Percentiles rank a stretch among this genome's conserved stretches.
phyloP scores from a whole-genome alignment of 331 rosid species.

The Quercus lobata region DNA sequence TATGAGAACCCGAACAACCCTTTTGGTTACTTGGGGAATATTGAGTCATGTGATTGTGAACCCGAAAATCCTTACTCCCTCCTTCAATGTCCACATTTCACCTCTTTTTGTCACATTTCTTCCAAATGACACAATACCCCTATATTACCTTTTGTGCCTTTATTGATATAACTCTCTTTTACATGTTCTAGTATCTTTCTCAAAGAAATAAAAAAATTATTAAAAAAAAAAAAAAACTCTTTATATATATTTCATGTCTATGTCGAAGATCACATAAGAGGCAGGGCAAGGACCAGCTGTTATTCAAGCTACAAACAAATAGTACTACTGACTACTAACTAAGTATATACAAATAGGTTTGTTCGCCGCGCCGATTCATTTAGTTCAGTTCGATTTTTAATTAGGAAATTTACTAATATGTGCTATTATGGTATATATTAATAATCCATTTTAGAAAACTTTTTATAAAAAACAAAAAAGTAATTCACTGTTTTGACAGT shows the following conservation, averaged over 20 bases:
- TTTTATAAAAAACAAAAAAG: no score
- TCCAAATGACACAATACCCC: conserved; percentile 9
- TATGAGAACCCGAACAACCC: not conserved
- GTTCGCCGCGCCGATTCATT: not conserved
- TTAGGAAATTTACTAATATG: not conserved
- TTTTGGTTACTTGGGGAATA: not conserved
- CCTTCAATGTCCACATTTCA: not conserved
- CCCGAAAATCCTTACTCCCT: conserved; percentile 4
- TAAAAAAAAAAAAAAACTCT: not conserved
- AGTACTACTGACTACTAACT: no score
- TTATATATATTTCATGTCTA: not conserved
- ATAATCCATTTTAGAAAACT: no score
- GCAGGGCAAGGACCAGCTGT: conserved; percentile 15
- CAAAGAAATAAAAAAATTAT: no score
- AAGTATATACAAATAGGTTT: no score
- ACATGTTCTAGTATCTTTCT: no score
- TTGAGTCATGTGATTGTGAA: conserved; percentile 43
- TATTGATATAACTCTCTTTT: no score
- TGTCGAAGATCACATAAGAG: conserved; percentile 3
- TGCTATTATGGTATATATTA: no score
- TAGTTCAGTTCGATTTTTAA: not conserved
- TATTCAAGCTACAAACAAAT: conserved; percentile 3
- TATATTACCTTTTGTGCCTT: not conserved
- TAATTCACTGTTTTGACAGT: no score
- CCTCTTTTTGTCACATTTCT: conserved; percentile 19